Conservation (phyloP, 345 rosid species). For the Erucastrum elatum region DNA sequence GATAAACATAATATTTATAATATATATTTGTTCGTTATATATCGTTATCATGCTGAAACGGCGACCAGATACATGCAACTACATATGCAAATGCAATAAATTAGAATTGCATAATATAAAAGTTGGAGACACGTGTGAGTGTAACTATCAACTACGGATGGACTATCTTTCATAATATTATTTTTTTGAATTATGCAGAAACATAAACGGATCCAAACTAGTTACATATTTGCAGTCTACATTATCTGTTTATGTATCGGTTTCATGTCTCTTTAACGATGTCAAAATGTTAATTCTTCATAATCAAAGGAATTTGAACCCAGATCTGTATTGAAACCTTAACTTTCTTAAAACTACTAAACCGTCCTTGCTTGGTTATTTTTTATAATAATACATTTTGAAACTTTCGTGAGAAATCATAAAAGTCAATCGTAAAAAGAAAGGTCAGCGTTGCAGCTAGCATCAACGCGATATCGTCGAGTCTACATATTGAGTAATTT, state of each 20-base stretch:
- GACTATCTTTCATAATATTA: not conserved
- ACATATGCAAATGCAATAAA: conserved; percentile 10
- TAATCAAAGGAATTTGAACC: no score
- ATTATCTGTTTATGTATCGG: no score
- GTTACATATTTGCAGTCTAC: no score
- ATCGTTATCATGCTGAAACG: conserved; percentile 24
- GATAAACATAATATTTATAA: not conserved
- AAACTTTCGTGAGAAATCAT: not conserved
- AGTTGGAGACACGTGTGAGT: conserved; percentile 14
- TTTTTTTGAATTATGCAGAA: no score
- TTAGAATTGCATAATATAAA: not conserved
- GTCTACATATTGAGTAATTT: conserved; percentile 17
- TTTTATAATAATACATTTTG: not conserved
- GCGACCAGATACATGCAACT: conserved; percentile 26
- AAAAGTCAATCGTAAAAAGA: conserved; percentile 32
- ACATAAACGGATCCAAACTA: no score
- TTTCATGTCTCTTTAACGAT: no score
- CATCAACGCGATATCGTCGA: conserved; percentile 30
- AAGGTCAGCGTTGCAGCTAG: conserved; percentile 31
- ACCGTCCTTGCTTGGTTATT: no score
- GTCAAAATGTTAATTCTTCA: no score
- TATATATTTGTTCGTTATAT: conserved; percentile 10
- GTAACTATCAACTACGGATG: not conserved
- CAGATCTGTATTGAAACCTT: no score
- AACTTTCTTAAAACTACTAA: no score